Evolutionary conservation across 2,329 filamentous ascomycete species (phyloP).

Genomic region (Cladosporium cucumerinum): DNA sequence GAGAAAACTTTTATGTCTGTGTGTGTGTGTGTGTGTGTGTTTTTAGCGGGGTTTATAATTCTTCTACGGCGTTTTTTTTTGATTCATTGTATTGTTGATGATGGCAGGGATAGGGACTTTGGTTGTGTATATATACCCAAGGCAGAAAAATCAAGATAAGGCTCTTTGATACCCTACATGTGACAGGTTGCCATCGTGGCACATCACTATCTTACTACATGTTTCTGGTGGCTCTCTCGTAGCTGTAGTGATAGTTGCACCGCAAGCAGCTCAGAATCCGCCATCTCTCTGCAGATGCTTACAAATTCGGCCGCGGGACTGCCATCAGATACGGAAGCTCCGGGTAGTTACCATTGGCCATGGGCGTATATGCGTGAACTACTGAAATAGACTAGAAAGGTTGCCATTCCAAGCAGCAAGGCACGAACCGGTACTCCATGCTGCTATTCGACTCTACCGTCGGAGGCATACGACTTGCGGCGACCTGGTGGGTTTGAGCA

Average conservation of each 20-base stretch:
- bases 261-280: not conserved
- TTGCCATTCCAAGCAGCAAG: too few relatives aligned
- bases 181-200: not conserved
- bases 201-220: too few relatives aligned
- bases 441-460: not conserved
- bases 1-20: not conserved
- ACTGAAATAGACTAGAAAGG: not conserved
- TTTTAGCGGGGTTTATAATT: slow-evolving; percentile 14
- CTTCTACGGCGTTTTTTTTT: slow-evolving; percentile 7
- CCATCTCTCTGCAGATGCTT: too few relatives aligned
- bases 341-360: not conserved
- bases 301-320: not conserved
- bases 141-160: slow-evolving; percentile 1
- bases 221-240: too few relatives aligned
- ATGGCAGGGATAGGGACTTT: not conserved
- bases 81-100: not conserved
- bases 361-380: not conserved
- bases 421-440: not conserved
- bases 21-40: slow-evolving; percentile 9
- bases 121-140: slow-evolving; percentile 15
- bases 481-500: too few relatives aligned
- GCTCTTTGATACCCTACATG: not conserved
- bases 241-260: not conserved
- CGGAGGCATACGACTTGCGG: too few relatives aligned
- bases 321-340: not conserved